Conservation (phyloP, 2,329 filamentous ascomycete genomes). For the Penicillium frequentans region DNA sequence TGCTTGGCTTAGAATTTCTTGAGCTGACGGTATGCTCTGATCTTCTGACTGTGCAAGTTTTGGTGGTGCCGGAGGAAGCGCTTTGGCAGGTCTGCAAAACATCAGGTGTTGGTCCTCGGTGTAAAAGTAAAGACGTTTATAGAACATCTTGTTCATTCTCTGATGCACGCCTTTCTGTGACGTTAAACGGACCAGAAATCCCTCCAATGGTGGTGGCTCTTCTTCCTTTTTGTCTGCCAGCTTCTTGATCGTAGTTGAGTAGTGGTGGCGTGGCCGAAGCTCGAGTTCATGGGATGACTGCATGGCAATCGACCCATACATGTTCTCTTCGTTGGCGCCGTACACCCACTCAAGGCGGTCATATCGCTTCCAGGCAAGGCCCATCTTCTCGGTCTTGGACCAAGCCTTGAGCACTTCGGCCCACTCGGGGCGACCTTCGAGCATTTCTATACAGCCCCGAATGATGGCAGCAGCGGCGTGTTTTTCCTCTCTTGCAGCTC, state of each 20-base stretch:
- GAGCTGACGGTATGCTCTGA: slow-evolving; percentile 53
- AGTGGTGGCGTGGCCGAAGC: slow-evolving; percentile 64
- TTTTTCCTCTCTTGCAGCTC: slow-evolving; percentile 48
- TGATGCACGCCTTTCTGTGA: slow-evolving; percentile 62
- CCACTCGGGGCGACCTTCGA: slow-evolving; percentile 60
- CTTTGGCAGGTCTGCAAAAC: slow-evolving; percentile 62
- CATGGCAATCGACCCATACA: slow-evolving; percentile 70
- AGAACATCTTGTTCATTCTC: slow-evolving; percentile 61
- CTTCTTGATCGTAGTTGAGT: slow-evolving; percentile 52
- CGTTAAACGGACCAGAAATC: slow-evolving; percentile 65
- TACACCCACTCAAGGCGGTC: slow-evolving; percentile 69
- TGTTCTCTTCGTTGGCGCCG: slow-evolving; percentile 64
- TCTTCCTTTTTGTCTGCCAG: slow-evolving; percentile 43
- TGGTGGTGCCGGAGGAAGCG: slow-evolving; percentile 60
- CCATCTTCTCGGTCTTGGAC: slow-evolving; percentile 59
- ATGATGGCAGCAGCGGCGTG: slow-evolving; percentile 59
- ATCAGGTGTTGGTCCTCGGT: slow-evolving; percentile 63
- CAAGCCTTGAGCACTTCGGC: slow-evolving; percentile 59
- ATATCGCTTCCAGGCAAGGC: slow-evolving; percentile 68
- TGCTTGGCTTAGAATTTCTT: slow-evolving; percentile 56
- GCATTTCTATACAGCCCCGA: slow-evolving; percentile 58
- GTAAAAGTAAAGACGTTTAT: slow-evolving; percentile 66
- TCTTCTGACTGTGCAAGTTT: slow-evolving; percentile 49
- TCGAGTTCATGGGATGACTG: slow-evolving; percentile 66
- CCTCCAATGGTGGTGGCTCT: slow-evolving; percentile 64